phyloP scores from a whole-genome alignment of 2,329 filamentous ascomycete species.

The Aspergillus pseudonomiae region DNA sequence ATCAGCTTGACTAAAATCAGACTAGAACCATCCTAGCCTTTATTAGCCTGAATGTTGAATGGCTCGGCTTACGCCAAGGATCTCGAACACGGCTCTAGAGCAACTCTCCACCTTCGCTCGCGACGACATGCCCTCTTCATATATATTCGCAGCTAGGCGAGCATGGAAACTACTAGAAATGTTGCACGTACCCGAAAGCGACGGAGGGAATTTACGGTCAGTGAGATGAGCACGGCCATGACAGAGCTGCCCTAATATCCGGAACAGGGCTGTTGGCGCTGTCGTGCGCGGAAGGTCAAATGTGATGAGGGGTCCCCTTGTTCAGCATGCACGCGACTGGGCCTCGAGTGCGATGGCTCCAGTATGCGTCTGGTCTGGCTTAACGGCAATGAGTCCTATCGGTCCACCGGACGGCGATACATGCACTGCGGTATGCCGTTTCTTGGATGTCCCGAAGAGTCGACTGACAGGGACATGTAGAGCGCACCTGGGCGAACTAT shows the following conservation, averaged over 20 bases:
- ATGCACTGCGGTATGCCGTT: conserved; percentile 5
- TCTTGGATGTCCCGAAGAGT: background rate
- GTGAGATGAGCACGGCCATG: background rate
- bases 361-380: conserved; percentile 1
- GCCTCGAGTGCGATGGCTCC: background rate
- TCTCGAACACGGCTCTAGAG: too few species aligned
- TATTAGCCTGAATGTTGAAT: too few species aligned
- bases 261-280: background rate
- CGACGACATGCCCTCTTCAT: too few species aligned
- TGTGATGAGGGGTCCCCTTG: background rate
- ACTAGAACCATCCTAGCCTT: too few species aligned
- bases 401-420: conserved; percentile 1
- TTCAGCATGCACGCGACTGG: background rate
- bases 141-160: too few species aligned
- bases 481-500: background rate
- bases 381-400: background rate
- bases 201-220: background rate
- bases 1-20: too few species aligned
- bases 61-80: too few species aligned
- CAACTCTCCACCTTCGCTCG: too few species aligned
- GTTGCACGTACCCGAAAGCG: background rate
- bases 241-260: background rate
- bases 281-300: background rate
- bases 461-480: background rate
- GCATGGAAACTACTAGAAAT: too few species aligned